A percentile compares a stretch with the other conserved stretches of the same genome.
phyloP scores from a whole-genome alignment of 2,329 filamentous ascomycete genomes.

The Onygenales sp. region DNA sequence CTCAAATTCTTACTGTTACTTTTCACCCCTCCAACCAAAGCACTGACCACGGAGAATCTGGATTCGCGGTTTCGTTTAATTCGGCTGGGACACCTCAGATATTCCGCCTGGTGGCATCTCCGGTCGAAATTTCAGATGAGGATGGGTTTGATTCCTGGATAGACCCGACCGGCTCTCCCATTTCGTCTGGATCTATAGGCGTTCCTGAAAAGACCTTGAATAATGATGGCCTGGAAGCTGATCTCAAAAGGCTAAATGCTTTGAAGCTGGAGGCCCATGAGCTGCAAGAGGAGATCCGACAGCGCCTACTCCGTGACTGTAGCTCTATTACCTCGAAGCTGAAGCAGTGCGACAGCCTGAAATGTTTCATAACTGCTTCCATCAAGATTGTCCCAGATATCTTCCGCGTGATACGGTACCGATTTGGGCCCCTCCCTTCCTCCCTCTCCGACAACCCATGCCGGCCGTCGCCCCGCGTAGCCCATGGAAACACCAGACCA shows the following conservation, averaged over 20 bases:
- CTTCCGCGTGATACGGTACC: conserved; percentile 18
- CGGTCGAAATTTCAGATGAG: conserved; percentile 13
- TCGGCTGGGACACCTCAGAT: conserved; percentile 17
- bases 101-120: conserved; percentile 18
- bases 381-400: conserved; percentile 20
- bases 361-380: conserved; percentile 21
- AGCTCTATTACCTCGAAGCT: conserved; percentile 13
- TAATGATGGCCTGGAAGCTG: conserved; percentile 12
- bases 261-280: conserved; percentile 17
- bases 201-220: background rate
- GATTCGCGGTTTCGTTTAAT: conserved; percentile 25
- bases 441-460: conserved; percentile 11
- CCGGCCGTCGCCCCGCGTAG: background rate
- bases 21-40: conserved; percentile 14
- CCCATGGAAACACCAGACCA: background rate
- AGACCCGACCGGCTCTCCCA: conserved; percentile 6
- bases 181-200: conserved; percentile 3
- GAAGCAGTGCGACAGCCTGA: conserved; percentile 17
- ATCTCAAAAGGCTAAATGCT: conserved; percentile 17
- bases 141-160: conserved; percentile 16
- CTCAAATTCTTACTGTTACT: conserved; percentile 20
- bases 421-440: conserved; percentile 17
- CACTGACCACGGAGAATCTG: conserved; percentile 16
- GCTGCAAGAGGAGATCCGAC: conserved; percentile 17
- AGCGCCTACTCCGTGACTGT: conserved; percentile 21